These are phyloP conservation scores for Pleurotus eryngii DNA, from an alignment of 768 basidiomycete species.

Conservation along the genomic window DNA sequence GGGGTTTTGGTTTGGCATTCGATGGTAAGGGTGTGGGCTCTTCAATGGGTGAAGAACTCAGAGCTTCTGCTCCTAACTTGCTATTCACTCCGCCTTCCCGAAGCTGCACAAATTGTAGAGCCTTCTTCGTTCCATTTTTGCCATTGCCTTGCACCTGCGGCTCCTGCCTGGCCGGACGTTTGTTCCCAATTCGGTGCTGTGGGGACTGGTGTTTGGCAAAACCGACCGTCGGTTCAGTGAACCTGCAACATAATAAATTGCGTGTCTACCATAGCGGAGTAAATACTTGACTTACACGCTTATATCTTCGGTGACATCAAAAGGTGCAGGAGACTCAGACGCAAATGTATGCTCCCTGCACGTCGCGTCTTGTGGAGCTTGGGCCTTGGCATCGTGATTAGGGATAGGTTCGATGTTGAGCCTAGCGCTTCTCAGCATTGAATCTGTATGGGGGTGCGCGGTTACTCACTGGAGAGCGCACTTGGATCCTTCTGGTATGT, in stretches of 20 bases:
- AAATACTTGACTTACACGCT: slow-evolving; percentile 3
- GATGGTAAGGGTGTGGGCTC: neutral
- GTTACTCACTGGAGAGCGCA: too few relatives aligned
- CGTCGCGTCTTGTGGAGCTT: too few relatives aligned
- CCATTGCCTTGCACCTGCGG: neutral
- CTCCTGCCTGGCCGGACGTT: neutral
- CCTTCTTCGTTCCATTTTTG: slow-evolving; percentile 11
- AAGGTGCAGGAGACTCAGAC: too few relatives aligned
- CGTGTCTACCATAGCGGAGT: too few relatives aligned
- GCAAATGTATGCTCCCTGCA: neutral
- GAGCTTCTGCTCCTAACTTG: neutral
- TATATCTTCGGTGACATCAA: neutral
- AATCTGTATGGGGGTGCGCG: too few relatives aligned
- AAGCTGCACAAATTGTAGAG: slow-evolving; percentile 7
- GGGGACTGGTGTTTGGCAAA: too few relatives aligned
- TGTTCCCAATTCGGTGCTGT: slow-evolving; percentile 1
- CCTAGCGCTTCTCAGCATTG: too few relatives aligned
- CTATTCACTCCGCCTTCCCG: slow-evolving; percentile 10
- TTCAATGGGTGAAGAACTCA: slow-evolving; percentile 11
- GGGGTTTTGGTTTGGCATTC: neutral
- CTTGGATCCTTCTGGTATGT: too few relatives aligned
- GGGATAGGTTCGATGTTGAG: too few relatives aligned
- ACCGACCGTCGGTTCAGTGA: neutral
- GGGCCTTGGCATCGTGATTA: too few relatives aligned
- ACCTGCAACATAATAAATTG: neutral